Percentiles rank a stretch among this genome's conserved stretches.
Evolutionary conservation across 371 early-diverging fungal species (phyloP).

Genomic region (Mortierella sp.): DNA sequence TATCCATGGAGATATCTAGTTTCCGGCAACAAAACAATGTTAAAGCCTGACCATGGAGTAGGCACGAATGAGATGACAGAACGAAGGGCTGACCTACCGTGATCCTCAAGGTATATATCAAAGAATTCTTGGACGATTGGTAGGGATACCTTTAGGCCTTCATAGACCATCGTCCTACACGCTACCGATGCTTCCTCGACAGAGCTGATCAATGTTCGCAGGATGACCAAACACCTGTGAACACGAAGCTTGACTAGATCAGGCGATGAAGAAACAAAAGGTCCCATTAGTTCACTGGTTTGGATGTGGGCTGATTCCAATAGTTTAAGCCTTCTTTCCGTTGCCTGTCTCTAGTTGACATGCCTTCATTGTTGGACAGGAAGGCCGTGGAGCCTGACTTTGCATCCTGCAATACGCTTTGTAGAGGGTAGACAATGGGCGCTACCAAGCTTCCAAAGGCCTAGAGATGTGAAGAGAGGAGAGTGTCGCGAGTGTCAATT

Average conservation of each 20-base stretch:
- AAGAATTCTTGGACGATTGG: constrained; percentile 42
- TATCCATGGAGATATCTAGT: constrained; percentile 38
- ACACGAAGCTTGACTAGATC: constrained; percentile 45
- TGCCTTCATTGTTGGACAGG: constrained; percentile 24
- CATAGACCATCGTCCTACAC: constrained; percentile 27
- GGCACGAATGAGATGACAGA: too few species aligned
- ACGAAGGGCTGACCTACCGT: constrained; percentile 21
- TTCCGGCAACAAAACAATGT: too few species aligned
- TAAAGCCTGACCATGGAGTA: too few species aligned
- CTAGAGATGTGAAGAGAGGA: neutral
- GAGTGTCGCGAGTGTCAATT: neutral
- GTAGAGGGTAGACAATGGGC: constrained; percentile 37
- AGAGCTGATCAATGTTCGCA: constrained; percentile 24
- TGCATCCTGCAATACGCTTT: constrained; percentile 29
- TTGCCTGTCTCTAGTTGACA: neutral
- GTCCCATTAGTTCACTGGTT: too few species aligned
- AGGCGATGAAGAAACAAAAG: neutral
- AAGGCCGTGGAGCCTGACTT: constrained; percentile 9
- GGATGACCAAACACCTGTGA: constrained; percentile 26
- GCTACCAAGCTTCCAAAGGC: constrained; percentile 32
- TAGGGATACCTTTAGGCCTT: constrained; percentile 25
- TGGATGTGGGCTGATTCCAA: too few species aligned
- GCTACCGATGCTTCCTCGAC: constrained; percentile 24
- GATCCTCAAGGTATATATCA: constrained; percentile 41
- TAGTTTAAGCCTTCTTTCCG: too few species aligned